A percentile compares a stretch with the other conserved stretches of the same genome.
Evolutionary conservation across 2,329 filamentous ascomycete genomes (phyloP).

Genomic region (Fusarium cyanostomum): DNA sequence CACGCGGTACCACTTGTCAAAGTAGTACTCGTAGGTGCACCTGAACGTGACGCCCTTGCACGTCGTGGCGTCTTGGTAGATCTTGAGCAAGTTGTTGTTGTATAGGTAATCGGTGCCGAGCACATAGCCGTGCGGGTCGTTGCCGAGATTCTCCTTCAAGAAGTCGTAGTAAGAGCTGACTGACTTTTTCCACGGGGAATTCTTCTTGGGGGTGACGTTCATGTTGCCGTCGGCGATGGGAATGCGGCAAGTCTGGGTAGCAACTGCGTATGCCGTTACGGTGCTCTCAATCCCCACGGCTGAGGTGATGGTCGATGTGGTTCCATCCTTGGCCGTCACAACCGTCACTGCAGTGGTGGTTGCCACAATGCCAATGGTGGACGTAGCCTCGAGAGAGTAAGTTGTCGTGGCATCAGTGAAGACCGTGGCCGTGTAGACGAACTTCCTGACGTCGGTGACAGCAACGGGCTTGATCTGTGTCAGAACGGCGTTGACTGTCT

Average conservation of each 20-base stretch:
- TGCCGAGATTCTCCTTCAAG: not conserved
- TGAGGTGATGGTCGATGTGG: constrained; percentile 3
- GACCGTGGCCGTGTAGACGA: constrained; percentile 9
- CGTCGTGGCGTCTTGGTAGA: not conserved
- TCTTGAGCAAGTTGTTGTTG: not conserved
- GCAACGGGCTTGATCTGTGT: constrained; percentile 4
- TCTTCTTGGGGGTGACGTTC: not conserved
- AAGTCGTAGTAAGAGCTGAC: not conserved
- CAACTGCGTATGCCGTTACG: constrained; percentile 5
- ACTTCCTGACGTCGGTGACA: constrained; percentile 15
- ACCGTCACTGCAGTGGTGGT: not conserved
- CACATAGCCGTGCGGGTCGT: not conserved
- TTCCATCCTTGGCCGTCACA: constrained; percentile 3
- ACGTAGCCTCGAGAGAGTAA: constrained; percentile 7
- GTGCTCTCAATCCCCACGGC: not conserved
- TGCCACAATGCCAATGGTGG: constrained; percentile 5
- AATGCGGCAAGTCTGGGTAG: not conserved
- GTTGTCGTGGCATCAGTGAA: constrained; percentile 10
- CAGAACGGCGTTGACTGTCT: constrained; percentile 1
- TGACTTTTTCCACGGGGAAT: not conserved
- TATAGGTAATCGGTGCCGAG: not conserved
- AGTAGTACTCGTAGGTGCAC: constrained; percentile 13
- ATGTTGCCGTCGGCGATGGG: constrained; percentile 13
- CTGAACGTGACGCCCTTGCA: constrained; percentile 8
- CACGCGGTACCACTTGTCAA: not conserved